Evolutionary conservation across 805 yeast genomes (phyloP), one percentile per base, ranked within the genome.

Genomic region (Candida quercuum): DNA sequence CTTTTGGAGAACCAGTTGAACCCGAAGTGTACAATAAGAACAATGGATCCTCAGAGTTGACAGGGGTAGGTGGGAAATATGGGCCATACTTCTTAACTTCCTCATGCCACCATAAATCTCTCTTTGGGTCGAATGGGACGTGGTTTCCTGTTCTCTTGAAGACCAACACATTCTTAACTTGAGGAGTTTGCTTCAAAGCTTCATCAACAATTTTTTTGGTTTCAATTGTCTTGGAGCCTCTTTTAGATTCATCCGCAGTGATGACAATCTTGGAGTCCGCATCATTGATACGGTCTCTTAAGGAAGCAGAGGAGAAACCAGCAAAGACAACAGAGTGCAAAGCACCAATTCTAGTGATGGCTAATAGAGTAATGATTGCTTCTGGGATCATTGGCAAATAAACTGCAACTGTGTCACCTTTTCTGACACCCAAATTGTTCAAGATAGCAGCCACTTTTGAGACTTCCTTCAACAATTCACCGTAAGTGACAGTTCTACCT

Each of bases 361-460:
- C 99, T 56, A 91, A 71, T 75, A 91, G 77, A n/a, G 99, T 84
- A 40, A 93, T 78, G 44, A 93, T 70, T 16, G 97, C 96, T 67
- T 89, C 96, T 35, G 98, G 95, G 44, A 89, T 89, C 99, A 93
- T 91, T 57, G 99, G 99, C 60, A 91, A 69, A 65, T 91, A 91
- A 41, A 91, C 85, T 35, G 97, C 98, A 41, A 91, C 98, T 20
- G 95, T 85, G 59, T 91, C 99, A 57, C 99, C 99, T 64, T 86
- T 86, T 51, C 72, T 68, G 50, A 91, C 91, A 40, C 99, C 99
- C 76, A 88, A 79, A 41, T 80, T 72, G 46, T 74, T 68, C 59
- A 93, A 74, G 30, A 86, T 82, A 51, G 84, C 89, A 11, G 98
- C 96, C 51, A 88, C 79, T 57, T 83, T 80, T 48, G 84, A 81